These are phyloP conservation scores for Mycena olivaceomarginata DNA, from an alignment of 768 basidiomycete genomes.

Conservation along the genomic window DNA sequence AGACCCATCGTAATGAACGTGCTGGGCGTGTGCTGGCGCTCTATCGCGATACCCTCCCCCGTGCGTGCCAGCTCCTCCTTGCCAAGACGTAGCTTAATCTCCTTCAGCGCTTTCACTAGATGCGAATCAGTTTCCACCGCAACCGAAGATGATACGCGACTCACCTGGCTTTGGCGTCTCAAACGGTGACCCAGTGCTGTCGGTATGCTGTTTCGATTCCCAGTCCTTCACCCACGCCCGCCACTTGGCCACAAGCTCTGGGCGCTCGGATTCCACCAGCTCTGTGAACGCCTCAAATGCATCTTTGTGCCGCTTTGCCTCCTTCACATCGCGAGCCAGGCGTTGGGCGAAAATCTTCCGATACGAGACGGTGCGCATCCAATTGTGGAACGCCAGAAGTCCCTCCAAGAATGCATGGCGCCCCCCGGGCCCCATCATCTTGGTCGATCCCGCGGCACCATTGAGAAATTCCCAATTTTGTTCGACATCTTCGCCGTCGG, in stretches of 20 bases:
- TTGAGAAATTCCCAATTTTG: constrained; percentile 46
- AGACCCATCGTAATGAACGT: no score
- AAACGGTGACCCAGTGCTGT: neutral
- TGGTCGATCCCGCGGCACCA: constrained; percentile 34
- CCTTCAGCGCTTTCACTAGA: no score
- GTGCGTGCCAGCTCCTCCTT: no score
- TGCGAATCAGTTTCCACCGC: no score
- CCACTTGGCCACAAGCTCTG: no score
- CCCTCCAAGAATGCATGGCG: neutral
- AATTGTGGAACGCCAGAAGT: neutral
- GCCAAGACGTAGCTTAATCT: no score
- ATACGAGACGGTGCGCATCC: neutral
- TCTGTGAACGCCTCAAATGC: no score
- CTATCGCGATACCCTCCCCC: no score
- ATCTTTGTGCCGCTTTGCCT: neutral
- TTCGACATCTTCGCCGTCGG: constrained; percentile 48
- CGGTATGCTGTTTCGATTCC: constrained; percentile 19
- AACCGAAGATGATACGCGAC: no score
- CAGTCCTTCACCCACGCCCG: neutral
- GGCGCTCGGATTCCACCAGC: no score
- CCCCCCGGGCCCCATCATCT: constrained; percentile 45
- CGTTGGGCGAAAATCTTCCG: neutral
- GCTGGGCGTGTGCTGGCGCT: no score
- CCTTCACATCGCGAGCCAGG: neutral
- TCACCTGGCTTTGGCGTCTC: neutral